Evolutionary conservation across 2,329 filamentous ascomycete genomes (phyloP).

Genomic region (Pseudocercospora fuligena): DNA sequence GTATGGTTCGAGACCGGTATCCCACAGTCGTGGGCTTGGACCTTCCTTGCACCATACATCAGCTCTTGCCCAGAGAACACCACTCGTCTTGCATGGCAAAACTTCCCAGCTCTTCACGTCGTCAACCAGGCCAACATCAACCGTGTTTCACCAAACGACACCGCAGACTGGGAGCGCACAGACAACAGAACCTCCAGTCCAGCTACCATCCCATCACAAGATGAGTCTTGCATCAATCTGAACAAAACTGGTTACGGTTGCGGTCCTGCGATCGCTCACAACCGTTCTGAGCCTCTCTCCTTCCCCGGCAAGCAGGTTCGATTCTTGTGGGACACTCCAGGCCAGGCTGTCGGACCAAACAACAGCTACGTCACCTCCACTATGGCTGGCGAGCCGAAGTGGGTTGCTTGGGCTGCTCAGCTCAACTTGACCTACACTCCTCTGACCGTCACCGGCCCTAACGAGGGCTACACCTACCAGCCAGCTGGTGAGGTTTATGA

Average conservation of each 20-base stretch:
- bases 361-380: constrained; percentile 76
- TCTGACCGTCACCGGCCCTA: constrained; percentile 67
- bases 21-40: constrained; percentile 85
- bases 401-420: constrained; percentile 77
- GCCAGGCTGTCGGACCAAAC: constrained; percentile 73
- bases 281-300: constrained; percentile 72
- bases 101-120: constrained; percentile 74
- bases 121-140: constrained; percentile 78
- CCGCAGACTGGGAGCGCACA: constrained; percentile 66
- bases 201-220: constrained; percentile 50
- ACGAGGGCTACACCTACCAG: constrained; percentile 71
- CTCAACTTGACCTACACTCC: constrained; percentile 61
- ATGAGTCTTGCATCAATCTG: constrained; percentile 63
- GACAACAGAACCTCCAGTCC: constrained; percentile 64
- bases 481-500: constrained; percentile 70
- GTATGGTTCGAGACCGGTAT: constrained; percentile 81
- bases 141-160: constrained; percentile 66
- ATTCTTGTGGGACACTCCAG: constrained; percentile 74
- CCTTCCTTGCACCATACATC: constrained; percentile 79
- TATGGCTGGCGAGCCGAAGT: constrained; percentile 63
- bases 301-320: constrained; percentile 75
- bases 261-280: constrained; percentile 67
- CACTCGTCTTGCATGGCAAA: constrained; percentile 81
- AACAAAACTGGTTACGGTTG: constrained; percentile 63
- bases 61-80: constrained; percentile 73